phyloP scores from a whole-genome alignment of 2,329 filamentous ascomycete species.

The Pyrenophora seminiperda region DNA sequence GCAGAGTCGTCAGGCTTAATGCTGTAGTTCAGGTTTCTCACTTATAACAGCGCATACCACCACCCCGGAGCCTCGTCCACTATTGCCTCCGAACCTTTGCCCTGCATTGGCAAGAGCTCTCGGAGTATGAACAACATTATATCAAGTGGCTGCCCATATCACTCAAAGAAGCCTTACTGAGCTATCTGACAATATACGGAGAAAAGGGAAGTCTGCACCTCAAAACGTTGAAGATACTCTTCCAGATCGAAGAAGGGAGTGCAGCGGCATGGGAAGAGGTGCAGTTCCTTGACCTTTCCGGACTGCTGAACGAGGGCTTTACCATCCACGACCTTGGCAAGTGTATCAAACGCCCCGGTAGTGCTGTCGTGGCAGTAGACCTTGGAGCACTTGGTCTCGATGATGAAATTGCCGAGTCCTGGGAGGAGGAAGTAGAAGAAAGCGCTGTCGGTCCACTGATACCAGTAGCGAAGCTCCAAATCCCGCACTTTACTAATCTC shows the following conservation, averaged over 20 bases:
- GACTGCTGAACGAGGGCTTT: constrained; percentile 56
- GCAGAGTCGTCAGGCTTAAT: constrained; percentile 18
- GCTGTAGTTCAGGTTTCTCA: constrained; percentile 27
- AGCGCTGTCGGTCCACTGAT: background rate
- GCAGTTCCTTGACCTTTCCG: constrained; percentile 59
- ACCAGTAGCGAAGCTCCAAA: constrained; percentile 25
- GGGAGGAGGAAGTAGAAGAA: constrained; percentile 51
- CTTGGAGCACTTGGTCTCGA: constrained; percentile 22
- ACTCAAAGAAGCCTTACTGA: constrained; percentile 60
- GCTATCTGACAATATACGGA: constrained; percentile 61
- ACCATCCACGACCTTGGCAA: constrained; percentile 57
- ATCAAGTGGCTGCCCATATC: constrained; percentile 58
- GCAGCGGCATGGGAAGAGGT: constrained; percentile 52
- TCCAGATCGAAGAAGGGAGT: constrained; percentile 47
- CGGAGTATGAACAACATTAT: constrained; percentile 62
- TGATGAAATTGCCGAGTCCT: constrained; percentile 50
- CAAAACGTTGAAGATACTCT: constrained; percentile 57
- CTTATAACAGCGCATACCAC: constrained; percentile 39
- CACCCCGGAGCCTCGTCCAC: constrained; percentile 54
- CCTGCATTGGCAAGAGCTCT: constrained; percentile 60
- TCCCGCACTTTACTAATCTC: constrained; percentile 56
- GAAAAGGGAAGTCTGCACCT: constrained; percentile 48
- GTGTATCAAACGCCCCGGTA: constrained; percentile 38
- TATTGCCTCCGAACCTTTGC: constrained; percentile 60
- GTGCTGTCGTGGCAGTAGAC: constrained; percentile 12